phyloP scores from a whole-genome alignment of 345 rosid genomes.

The Bruguiera parviflora region DNA sequence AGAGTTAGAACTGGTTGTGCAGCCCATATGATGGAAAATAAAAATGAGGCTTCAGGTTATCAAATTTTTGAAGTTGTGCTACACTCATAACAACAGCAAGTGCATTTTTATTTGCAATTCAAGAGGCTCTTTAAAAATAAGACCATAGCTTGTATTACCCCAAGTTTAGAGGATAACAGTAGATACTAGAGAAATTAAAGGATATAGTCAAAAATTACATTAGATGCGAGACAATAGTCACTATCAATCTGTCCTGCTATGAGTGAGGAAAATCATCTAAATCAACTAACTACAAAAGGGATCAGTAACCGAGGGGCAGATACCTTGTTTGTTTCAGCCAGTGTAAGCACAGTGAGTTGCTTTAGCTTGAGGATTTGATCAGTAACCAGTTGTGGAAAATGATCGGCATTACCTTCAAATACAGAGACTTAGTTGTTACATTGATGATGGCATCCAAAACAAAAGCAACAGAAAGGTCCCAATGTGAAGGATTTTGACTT shows the following conservation, averaged over 20 bases:
- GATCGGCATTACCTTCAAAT: constrained; percentile 51
- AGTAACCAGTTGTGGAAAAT: constrained; percentile 60
- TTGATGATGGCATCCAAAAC: background rate
- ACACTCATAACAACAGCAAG: too few species aligned
- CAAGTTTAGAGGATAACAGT: background rate
- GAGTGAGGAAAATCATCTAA: background rate
- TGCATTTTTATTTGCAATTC: too few species aligned
- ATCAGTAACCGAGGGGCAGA: background rate
- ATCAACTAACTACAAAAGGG: background rate
- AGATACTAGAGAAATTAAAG: background rate
- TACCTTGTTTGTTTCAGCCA: constrained; percentile 90
- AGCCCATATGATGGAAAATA: too few species aligned
- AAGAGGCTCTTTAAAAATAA: background rate
- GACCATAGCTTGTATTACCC: background rate
- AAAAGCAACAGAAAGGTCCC: background rate
- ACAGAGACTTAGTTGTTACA: constrained; percentile 13
- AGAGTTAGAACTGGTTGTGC: too few species aligned
- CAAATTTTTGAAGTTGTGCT: too few species aligned
- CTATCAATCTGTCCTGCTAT: too few species aligned
- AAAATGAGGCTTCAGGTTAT: too few species aligned
- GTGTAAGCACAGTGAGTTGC: constrained; percentile 92
- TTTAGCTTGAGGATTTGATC: constrained; percentile 85
- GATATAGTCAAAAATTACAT: too few species aligned
- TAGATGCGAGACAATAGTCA: too few species aligned
- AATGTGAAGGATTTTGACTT: background rate